Percentiles rank a stretch among this genome's conserved stretches.
Conservation (phyloP, 768 basidiomycete species). For the Omphalotus guepiniiformis region DNA sequence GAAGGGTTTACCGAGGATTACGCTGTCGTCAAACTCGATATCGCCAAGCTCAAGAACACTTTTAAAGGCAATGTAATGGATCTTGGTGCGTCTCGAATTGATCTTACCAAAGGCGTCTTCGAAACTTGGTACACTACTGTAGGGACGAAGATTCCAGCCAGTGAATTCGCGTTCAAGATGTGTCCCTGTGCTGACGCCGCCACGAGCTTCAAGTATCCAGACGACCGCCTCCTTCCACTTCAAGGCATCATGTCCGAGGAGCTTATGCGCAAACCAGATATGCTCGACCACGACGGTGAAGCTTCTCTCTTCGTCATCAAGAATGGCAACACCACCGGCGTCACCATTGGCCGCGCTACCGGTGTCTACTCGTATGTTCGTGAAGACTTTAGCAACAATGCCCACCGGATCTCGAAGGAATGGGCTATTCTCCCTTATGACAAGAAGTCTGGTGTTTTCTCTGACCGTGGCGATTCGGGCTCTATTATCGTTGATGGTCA, state of each 20-base stretch:
- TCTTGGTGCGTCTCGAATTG: conserved; percentile 9
- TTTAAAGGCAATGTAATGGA: conserved; percentile 14
- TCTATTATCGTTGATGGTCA: conserved; percentile 26
- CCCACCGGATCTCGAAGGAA: conserved; percentile 23
- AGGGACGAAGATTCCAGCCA: neutral
- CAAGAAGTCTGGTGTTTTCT: conserved; percentile 24
- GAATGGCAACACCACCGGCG: conserved; percentile 26
- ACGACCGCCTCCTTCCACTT: conserved; percentile 22
- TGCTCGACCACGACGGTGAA: conserved; percentile 23
- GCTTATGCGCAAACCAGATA: conserved; percentile 22
- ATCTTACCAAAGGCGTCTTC: too few species aligned
- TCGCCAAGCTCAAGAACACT: conserved; percentile 5
- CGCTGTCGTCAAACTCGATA: conserved; percentile 4
- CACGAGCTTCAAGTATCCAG: conserved; percentile 11
- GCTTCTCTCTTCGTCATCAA: conserved; percentile 28
- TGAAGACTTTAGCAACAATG: conserved; percentile 12
- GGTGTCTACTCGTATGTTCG: conserved; percentile 25
- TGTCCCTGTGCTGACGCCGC: neutral
- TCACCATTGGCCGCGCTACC: conserved; percentile 27
- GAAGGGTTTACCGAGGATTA: conserved; percentile 6
- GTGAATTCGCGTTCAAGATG: conserved; percentile 1
- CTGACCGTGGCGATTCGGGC: conserved; percentile 33
- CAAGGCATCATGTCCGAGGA: conserved; percentile 22
- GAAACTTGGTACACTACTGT: neutral
- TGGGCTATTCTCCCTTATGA: conserved; percentile 23